Evolutionary conservation across 257 asterid species (phyloP).

Genomic region (Marsdenia floribunda): DNA sequence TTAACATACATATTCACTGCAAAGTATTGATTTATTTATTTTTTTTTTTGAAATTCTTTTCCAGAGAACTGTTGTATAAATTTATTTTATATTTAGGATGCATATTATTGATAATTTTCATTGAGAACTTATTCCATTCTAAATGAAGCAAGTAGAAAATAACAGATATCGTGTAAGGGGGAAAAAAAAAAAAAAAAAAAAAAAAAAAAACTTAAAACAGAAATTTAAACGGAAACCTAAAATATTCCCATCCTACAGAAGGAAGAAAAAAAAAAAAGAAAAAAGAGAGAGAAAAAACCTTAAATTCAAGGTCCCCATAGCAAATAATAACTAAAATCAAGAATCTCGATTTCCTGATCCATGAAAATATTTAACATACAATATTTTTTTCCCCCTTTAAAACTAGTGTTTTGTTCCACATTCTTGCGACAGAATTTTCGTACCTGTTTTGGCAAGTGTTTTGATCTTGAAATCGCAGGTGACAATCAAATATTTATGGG

Average conservation of each 20-base stretch:
- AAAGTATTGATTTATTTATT: too few species aligned
- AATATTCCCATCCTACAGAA: neutral
- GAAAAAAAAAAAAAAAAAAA: too few species aligned
- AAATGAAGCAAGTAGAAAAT: too few species aligned
- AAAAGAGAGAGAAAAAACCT: neutral
- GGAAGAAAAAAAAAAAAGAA: neutral
- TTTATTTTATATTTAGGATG: too few species aligned
- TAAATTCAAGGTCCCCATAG: neutral
- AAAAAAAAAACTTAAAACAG: neutral
- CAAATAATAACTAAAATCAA: neutral
- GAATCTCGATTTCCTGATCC: neutral
- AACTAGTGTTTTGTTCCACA: slow-evolving; percentile 33
- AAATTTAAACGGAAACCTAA: neutral
- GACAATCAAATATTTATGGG: slow-evolving; percentile 21
- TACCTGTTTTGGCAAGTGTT: slow-evolving; percentile 20
- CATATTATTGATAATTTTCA: too few species aligned
- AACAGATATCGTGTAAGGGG: neutral
- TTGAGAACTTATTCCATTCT: too few species aligned
- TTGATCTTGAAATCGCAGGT: slow-evolving; percentile 48
- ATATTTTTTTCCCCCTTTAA: too few species aligned
- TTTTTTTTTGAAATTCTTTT: too few species aligned
- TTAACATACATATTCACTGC: too few species aligned
- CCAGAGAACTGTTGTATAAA: too few species aligned
- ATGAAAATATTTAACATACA: neutral
- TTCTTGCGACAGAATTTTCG: slow-evolving; percentile 31